These are phyloP conservation scores for Apophysomyces variabilis DNA, from an alignment of 371 early-diverging fungal species.

Conservation along the genomic window DNA sequence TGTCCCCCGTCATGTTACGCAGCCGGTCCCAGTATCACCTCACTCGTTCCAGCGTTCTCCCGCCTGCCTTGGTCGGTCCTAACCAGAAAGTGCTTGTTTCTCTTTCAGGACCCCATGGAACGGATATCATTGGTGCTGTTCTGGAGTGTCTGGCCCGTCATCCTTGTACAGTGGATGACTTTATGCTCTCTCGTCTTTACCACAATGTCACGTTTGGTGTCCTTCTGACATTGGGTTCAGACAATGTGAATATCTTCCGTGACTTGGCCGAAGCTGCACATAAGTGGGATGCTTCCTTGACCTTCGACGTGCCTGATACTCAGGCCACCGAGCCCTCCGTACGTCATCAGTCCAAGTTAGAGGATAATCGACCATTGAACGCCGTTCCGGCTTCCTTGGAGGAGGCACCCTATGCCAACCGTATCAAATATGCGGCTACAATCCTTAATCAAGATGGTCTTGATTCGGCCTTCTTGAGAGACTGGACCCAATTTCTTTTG, in stretches of 20 bases:
- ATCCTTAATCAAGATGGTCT: constrained; percentile 81
- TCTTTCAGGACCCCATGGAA: constrained; percentile 86
- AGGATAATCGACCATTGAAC: constrained; percentile 31
- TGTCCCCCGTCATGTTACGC: constrained; percentile 33
- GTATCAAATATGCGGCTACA: constrained; percentile 83
- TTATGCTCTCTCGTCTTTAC: constrained; percentile 83
- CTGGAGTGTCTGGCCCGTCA: constrained; percentile 74
- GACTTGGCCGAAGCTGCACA: constrained; percentile 76
- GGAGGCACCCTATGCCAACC: constrained; percentile 84
- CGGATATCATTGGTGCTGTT: constrained; percentile 85
- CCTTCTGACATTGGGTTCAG: constrained; percentile 69
- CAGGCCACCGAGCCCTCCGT: constrained; percentile 62
- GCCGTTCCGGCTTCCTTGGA: constrained; percentile 64
- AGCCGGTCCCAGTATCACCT: constrained; percentile 31
- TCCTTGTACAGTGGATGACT: constrained; percentile 76
- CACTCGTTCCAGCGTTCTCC: constrained; percentile 28
- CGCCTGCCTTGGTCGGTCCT: constrained; percentile 55
- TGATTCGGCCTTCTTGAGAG: constrained; percentile 69
- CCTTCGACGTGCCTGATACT: constrained; percentile 80
- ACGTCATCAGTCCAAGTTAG: constrained; percentile 28
- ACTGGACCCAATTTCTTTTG: constrained; percentile 75
- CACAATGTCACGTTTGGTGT: constrained; percentile 90
- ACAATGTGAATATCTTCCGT: constrained; percentile 75
- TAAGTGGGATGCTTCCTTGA: constrained; percentile 81
- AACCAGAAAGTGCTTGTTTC: constrained; percentile 72